A percentile compares a stretch with the other conserved stretches of the same genome.
These are phyloP conservation scores for Hepatocystis sp. DNA, from an alignment of 169 alveolate species.

Conservation along the genomic window DNA sequence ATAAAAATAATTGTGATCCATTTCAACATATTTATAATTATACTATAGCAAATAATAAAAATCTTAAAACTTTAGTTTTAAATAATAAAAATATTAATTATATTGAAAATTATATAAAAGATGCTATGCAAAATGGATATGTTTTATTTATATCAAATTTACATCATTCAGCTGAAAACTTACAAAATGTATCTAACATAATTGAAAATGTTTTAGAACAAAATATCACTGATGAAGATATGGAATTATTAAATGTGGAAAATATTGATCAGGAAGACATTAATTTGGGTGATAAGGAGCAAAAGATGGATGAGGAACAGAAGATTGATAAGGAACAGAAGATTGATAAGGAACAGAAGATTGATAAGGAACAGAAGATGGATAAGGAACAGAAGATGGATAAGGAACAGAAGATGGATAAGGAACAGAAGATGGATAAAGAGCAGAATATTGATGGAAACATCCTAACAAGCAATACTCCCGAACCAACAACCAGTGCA, in stretches of 20 bases:
- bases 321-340: neutral
- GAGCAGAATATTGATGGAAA: too few relatives aligned
- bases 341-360: neutral
- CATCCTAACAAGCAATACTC: too few relatives aligned
- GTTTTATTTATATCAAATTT: conserved; percentile 63
- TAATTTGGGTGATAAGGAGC: neutral
- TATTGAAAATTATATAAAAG: conserved; percentile 39
- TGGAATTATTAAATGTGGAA: neutral
- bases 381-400: neutral
- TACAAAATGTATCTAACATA: conserved; percentile 35
- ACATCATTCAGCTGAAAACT: conserved; percentile 30
- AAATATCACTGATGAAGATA: conserved; percentile 7
- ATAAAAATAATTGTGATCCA: conserved; percentile 61
- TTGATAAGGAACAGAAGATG: neutral
- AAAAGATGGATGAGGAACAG: neutral
- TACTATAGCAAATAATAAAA: conserved; percentile 49
- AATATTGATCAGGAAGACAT: neutral
- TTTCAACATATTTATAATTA: conserved; percentile 62
- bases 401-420: neutral
- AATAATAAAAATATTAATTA: conserved; percentile 53
- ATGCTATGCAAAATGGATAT: conserved; percentile 72
- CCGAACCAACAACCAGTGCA: too few relatives aligned
- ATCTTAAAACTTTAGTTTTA: conserved; percentile 44
- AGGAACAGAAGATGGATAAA: too few relatives aligned
- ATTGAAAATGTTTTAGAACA: conserved; percentile 26